Evolutionary conservation across 805 yeast species (phyloP).

Genomic region (Zygosaccharomyces kombuchaensis): DNA sequence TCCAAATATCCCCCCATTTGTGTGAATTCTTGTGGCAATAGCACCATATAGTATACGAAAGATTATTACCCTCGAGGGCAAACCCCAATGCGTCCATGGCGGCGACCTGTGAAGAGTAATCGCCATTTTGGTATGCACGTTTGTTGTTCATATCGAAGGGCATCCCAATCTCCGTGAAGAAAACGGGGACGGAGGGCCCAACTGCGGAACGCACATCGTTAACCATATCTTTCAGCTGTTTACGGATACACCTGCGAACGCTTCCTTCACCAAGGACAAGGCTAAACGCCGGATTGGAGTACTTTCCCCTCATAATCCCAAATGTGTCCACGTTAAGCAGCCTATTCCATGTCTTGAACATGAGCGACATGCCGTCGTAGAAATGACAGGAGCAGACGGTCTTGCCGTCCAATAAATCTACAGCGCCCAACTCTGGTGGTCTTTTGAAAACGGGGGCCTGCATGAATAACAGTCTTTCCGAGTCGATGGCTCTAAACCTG

Average conservation of each 20-base stretch:
- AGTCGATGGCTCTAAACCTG: constrained; percentile 44
- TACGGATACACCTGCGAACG: constrained; percentile 65
- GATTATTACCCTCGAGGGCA: constrained; percentile 70
- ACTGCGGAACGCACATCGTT: constrained; percentile 57
- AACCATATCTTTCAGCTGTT: constrained; percentile 64
- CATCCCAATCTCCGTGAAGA: constrained; percentile 95
- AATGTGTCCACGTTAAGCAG: constrained; percentile 81
- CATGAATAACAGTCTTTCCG: constrained; percentile 52
- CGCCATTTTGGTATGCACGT: constrained; percentile 60
- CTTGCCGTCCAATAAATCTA: constrained; percentile 51
- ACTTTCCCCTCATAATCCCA: constrained; percentile 77
- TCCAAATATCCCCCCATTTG: constrained; percentile 88
- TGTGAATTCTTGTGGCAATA: constrained; percentile 72
- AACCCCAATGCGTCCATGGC: constrained; percentile 79
- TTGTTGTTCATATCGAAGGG: constrained; percentile 93
- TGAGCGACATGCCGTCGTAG: constrained; percentile 89
- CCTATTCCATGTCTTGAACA: constrained; percentile 88
- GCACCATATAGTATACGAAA: constrained; percentile 83
- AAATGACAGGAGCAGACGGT: constrained; percentile 84
- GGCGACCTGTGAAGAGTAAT: constrained; percentile 66
- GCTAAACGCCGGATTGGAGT: constrained; percentile 66
- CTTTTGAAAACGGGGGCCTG: constrained; percentile 78
- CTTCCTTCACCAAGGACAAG: constrained; percentile 78
- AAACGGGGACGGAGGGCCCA: constrained; percentile 63
- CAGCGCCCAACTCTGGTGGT: constrained; percentile 63